Evolutionary conservation across 305 asterid species (phyloP), one percentile per base, ranked within the genome.

Genomic region (Fraxinus ornus): DNA sequence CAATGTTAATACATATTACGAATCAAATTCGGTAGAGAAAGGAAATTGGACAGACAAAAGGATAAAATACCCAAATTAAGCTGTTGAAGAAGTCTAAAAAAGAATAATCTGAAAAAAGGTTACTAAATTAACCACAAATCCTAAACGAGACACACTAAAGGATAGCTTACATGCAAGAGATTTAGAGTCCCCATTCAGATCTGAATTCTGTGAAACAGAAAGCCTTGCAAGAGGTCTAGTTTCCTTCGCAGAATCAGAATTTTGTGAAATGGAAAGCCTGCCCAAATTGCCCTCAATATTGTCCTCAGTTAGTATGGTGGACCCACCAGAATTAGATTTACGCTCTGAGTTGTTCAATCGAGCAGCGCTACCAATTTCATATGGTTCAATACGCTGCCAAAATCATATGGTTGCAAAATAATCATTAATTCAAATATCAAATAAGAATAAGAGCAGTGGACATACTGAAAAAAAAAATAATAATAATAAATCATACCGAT

Each of bases 371-470:
- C 97, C 91, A 88, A 85, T 85, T 80, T 97, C 94, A 89, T 93
- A 91, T 78, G 98, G 99, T 88, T 94, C 99, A 83, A 90, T 89
- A 75, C 98, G 95, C 99, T 97, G 94, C 85, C 85, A 85, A 77
- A 83, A 80, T 83, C 55, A 82, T 74, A 84, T 87, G 76, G 78
- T 85, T 75, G 83, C 72, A 85, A 73, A 85, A 74, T 44, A 85
- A 33, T 81, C 78, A 83, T 81, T 85, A 87, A 83, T 78, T 75
- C 41, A 44, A 81, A 86, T 55, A 57, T 79, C 76, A 84, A 83
- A 75, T 77, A 66, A 39, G 82, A 80, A 47, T 62, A 79, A 83
- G 41, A 79, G 81, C 35, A 80, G 76, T n/a, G 35, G 77, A 76
- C 33, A 71, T 76, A 76, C 57, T 72, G 79, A 70, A 60, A 62